Evolutionary conservation across 2,329 filamentous ascomycete genomes (phyloP).

Genomic region (Aspergillus spinulosporus): DNA sequence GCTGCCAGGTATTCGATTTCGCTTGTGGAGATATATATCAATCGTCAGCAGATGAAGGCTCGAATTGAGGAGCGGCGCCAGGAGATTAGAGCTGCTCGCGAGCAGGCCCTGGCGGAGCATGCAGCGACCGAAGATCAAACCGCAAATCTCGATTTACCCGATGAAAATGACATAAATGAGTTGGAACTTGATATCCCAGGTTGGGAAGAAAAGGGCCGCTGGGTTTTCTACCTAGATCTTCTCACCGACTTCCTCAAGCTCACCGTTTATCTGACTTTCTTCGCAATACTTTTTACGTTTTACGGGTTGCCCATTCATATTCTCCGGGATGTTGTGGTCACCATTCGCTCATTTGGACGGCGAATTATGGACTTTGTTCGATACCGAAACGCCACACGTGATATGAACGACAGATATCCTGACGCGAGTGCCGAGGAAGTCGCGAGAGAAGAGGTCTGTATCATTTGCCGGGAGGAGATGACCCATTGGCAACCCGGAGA

Average conservation of each 20-base stretch:
- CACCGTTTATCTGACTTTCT: constrained; percentile 85
- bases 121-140: constrained; percentile 39
- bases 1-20: constrained; percentile 75
- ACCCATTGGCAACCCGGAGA: constrained; percentile 65
- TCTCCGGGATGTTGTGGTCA: constrained; percentile 91
- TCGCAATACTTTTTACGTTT: constrained; percentile 87
- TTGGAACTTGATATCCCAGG: constrained; percentile 93
- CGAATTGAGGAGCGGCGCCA: constrained; percentile 67
- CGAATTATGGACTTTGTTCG: constrained; percentile 83
- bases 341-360: constrained; percentile 86
- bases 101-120: constrained; percentile 47
- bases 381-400: constrained; percentile 85
- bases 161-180: constrained; percentile 79
- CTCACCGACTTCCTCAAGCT: constrained; percentile 88
- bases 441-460: constrained; percentile 84
- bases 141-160: constrained; percentile 52
- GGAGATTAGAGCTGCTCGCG: constrained; percentile 61
- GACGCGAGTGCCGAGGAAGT: constrained; percentile 89
- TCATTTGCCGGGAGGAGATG: constrained; percentile 98
- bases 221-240: constrained; percentile 84
- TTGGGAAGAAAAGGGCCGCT: constrained; percentile 95
- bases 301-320: constrained; percentile 97
- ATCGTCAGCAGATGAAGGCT: constrained; percentile 69
- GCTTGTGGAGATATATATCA: constrained; percentile 73
- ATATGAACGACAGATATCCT: constrained; percentile 88